These are phyloP conservation scores for Lactarius quietus DNA, from an alignment of 768 basidiomycete species.

Conservation along the genomic window DNA sequence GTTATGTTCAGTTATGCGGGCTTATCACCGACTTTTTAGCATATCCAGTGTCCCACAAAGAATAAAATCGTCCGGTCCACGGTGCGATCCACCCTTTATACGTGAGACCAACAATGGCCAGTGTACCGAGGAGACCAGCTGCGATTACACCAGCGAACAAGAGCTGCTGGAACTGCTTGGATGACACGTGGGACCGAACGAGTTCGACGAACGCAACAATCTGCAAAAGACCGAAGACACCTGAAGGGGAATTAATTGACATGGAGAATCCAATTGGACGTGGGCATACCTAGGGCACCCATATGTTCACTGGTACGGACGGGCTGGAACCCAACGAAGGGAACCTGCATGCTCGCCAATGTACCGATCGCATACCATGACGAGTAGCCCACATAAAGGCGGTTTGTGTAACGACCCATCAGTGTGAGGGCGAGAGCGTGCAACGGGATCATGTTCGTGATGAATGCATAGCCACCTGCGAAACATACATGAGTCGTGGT, in stretches of 20 bases:
- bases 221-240: constrained; percentile 94
- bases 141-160: constrained; percentile 66
- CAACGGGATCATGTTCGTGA: constrained; percentile 99
- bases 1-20: constrained; percentile 8
- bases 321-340: constrained; percentile 99
- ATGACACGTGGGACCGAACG: constrained; percentile 83
- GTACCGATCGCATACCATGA: constrained; percentile 99
- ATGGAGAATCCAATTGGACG: neutral
- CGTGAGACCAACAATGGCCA: constrained; percentile 75
- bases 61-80: constrained; percentile 99
- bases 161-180: constrained; percentile 87
- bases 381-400: constrained; percentile 93
- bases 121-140: constrained; percentile 66
- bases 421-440: constrained; percentile 92
- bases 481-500: neutral
- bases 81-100: constrained; percentile 96
- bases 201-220: constrained; percentile 92
- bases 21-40: constrained; percentile 77
- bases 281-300: constrained; percentile 81
- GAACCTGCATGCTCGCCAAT: constrained; percentile 97
- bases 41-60: constrained; percentile 98
- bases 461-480: constrained; percentile 94
- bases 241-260: constrained; percentile 38
- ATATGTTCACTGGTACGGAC: constrained; percentile 97
- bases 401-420: constrained; percentile 92